These are phyloP conservation scores for Triticum dicoccoides DNA, from an alignment of 176 grass and related monocot species.

Conservation along the genomic window DNA sequence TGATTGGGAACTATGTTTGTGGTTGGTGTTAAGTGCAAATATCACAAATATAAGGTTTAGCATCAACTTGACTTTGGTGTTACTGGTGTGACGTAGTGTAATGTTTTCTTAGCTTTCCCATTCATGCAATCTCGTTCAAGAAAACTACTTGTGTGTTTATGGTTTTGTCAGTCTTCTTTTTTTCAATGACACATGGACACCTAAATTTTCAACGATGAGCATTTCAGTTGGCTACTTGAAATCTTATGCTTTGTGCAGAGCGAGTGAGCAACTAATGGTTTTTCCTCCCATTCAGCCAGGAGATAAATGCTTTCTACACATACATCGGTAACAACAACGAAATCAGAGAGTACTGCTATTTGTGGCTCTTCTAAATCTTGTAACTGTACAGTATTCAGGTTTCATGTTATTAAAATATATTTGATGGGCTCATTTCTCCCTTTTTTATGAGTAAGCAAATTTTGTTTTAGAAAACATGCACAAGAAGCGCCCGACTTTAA, in stretches of 20 bases:
- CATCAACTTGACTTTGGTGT: neutral
- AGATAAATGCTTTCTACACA: constrained; percentile 67
- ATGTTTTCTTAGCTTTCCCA: neutral
- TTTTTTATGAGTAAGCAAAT: neutral
- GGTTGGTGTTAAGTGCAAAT: constrained; percentile 79
- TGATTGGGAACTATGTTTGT: constrained; percentile 65
- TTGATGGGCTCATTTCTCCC: neutral
- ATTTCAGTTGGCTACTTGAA: constrained; percentile 7
- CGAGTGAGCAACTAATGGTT: neutral
- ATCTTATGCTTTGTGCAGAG: constrained; percentile 12
- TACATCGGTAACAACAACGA: constrained; percentile 66
- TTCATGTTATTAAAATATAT: constrained; percentile 29
- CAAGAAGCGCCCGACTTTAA: no score
- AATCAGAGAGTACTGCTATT: constrained; percentile 74
- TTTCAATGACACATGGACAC: neutral
- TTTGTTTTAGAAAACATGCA: no score
- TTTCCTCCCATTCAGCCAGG: constrained; percentile 40
- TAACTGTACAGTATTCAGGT: constrained; percentile 60
- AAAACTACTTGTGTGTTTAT: neutral
- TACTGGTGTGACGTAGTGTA: neutral
- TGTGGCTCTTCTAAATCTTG: constrained; percentile 75
- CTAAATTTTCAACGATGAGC: neutral
- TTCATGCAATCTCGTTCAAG: neutral
- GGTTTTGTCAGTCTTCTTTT: neutral
- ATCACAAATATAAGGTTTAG: constrained; percentile 89